These are phyloP conservation scores for Ophiostoma triangulosporum DNA, from an alignment of 2,329 filamentous ascomycete species.

Conservation along the genomic window DNA sequence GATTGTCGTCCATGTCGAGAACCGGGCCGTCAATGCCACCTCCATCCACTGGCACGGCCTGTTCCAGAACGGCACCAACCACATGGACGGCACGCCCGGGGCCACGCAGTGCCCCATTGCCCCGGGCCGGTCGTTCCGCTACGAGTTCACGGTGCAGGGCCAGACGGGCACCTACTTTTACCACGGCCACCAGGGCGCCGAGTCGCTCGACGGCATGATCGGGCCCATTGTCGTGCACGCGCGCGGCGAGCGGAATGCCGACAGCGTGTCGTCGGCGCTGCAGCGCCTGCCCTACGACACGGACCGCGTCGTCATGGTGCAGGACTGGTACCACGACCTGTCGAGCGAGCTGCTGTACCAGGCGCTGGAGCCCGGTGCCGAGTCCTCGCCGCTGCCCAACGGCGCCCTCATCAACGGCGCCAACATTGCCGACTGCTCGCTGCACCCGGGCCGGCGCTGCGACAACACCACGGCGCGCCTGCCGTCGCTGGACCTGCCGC, in stretches of 20 bases:
- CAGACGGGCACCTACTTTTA: constrained; percentile 49
- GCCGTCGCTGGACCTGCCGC: constrained; percentile 32
- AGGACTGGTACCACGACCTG: constrained; percentile 55
- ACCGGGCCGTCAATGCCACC: constrained; percentile 48
- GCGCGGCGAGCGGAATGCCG: constrained; percentile 31
- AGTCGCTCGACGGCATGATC: constrained; percentile 54
- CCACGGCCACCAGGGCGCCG: constrained; percentile 52
- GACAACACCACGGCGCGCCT: constrained; percentile 25
- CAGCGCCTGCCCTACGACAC: constrained; percentile 44
- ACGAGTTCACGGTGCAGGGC: constrained; percentile 22
- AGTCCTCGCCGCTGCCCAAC: constrained; percentile 50
- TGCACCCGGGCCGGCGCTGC: constrained; percentile 28
- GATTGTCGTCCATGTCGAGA: constrained; percentile 52
- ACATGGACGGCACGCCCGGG: constrained; percentile 52
- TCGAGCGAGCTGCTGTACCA: constrained; percentile 36
- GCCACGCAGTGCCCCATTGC: constrained; percentile 48
- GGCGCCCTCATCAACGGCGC: constrained; percentile 57
- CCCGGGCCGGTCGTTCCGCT: constrained; percentile 43
- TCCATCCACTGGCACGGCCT: constrained; percentile 58
- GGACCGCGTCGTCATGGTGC: constrained; percentile 50
- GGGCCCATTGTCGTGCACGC: constrained; percentile 48
- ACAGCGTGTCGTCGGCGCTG: constrained; percentile 13
- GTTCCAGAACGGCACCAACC: constrained; percentile 61
- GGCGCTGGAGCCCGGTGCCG: constrained; percentile 40
- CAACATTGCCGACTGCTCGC: constrained; percentile 27